These are phyloP conservation scores for Eimeria necatrix DNA, from an alignment of 169 alveolate genomes.

Conservation along the genomic window DNA sequence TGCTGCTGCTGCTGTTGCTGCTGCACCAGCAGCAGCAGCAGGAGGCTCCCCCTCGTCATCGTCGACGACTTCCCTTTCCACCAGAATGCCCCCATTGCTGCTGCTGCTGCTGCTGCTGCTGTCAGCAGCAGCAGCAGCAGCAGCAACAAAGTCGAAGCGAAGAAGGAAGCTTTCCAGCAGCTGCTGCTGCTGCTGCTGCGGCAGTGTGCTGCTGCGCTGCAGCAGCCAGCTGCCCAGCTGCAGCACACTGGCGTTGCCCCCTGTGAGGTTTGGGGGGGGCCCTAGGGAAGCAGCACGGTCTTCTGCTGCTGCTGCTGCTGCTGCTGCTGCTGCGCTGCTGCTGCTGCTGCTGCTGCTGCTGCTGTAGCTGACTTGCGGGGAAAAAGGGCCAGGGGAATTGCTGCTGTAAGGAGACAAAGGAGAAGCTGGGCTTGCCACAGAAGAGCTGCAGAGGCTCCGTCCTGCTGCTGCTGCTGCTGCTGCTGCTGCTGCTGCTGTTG, in stretches of 20 bases:
- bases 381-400: neutral
- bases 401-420: neutral
- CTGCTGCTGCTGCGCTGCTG: conserved; percentile 63
- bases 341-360: conserved; percentile 9
- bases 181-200: neutral
- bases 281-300: too few relatives aligned
- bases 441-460: neutral
- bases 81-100: neutral
- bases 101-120: neutral
- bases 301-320: conserved; percentile 44
- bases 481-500: neutral
- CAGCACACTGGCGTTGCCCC: conserved; percentile 27
- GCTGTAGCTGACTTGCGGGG: neutral
- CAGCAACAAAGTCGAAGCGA: conserved; percentile 36
- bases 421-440: neutral
- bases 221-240: conserved; percentile 8
- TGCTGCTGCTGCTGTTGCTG: conserved; percentile 1
- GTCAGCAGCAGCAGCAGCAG: conserved; percentile 18
- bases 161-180: conserved; percentile 22
- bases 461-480: neutral
- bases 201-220: conserved; percentile 6
- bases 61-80: neutral
- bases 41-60: neutral
- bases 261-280: neutral
- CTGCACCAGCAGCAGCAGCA: neutral